Evolutionary conservation across 179 eudicot genomes (phyloP).

Genomic region (Spinacia oleracea): DNA sequence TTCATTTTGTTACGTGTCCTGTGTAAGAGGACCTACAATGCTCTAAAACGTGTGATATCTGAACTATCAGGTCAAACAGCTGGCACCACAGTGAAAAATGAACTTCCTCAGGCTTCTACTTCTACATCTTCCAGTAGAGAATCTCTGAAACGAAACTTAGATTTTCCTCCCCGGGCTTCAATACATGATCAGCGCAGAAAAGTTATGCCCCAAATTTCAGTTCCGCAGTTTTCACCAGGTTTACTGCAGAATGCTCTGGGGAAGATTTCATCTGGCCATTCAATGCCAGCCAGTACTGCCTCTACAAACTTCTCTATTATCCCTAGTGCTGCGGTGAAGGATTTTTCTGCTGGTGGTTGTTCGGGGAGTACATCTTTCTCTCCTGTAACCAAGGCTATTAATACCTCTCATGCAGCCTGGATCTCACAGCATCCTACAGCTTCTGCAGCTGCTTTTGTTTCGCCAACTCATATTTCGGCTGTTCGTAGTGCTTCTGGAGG

Average conservation of each 20-base stretch:
- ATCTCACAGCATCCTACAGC: not conserved
- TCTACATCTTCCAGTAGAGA: conserved; percentile 8
- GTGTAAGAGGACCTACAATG: not conserved
- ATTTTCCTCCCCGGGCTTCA: conserved; percentile 6
- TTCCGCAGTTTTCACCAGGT: conserved; percentile 18
- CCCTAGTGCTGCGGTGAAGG: not conserved
- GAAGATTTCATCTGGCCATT: not conserved
- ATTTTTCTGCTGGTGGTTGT: conserved; percentile 1
- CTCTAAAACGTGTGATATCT: conserved; percentile 13
- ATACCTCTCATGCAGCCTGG: not conserved
- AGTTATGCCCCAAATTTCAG: conserved; percentile 12
- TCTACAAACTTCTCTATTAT: conserved; percentile 16
- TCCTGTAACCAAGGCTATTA: not conserved
- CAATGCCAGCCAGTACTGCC: conserved; percentile 12
- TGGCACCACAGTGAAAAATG: not conserved
- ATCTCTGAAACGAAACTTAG: conserved; percentile 23
- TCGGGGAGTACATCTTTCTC: conserved; percentile 8
- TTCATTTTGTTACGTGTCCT: not conserved
- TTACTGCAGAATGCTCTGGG: conserved; percentile 23
- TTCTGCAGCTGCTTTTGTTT: not conserved
- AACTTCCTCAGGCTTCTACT: conserved; percentile 18
- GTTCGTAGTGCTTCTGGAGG: conserved; percentile 1
- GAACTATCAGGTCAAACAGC: conserved; percentile 19
- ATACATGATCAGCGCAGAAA: conserved; percentile 22
- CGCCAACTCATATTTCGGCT: not conserved